These are phyloP conservation scores for Thinopyrum elongatum DNA, from an alignment of 176 grass and related monocot genomes.

Conservation along the genomic window DNA sequence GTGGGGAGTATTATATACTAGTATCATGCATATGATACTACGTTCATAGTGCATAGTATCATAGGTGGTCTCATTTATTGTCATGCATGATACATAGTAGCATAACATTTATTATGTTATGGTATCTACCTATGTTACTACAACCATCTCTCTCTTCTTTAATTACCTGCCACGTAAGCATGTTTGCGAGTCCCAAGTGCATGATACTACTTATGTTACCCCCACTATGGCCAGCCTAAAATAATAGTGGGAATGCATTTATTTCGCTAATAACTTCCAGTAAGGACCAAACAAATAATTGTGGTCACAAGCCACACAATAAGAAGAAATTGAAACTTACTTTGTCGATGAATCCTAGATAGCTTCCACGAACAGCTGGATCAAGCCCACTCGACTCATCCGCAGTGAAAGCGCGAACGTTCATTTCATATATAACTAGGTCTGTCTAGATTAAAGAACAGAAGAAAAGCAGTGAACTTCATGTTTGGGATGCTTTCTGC, in stretches of 20 bases:
- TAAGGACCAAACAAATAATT: background rate
- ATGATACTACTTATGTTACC: too few species aligned
- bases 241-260: background rate
- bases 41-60: too few species aligned
- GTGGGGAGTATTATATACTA: too few species aligned
- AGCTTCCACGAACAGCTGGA: slow-evolving; percentile 67
- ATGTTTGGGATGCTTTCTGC: slow-evolving; percentile 19
- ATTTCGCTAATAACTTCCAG: background rate
- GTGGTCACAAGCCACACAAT: background rate
- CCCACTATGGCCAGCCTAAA: too few species aligned
- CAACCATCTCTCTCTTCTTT: too few species aligned
- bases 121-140: too few species aligned
- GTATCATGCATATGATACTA: too few species aligned
- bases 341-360: slow-evolving; percentile 94
- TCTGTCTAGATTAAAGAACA: slow-evolving; percentile 74
- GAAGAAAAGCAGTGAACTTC: slow-evolving; percentile 30
- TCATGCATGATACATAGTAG: too few species aligned
- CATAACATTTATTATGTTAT: too few species aligned
- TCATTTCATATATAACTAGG: slow-evolving; percentile 99
- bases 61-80: too few species aligned
- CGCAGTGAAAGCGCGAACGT: slow-evolving; percentile 81
- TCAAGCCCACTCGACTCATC: slow-evolving; percentile 72
- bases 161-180: too few species aligned
- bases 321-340: slow-evolving; percentile 40
- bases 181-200: too few species aligned